Evolutionary conservation across 1,139 yeast species (phyloP), one percentile per base, ranked within the genome.

Genomic region (Taiozyma sp.): DNA sequence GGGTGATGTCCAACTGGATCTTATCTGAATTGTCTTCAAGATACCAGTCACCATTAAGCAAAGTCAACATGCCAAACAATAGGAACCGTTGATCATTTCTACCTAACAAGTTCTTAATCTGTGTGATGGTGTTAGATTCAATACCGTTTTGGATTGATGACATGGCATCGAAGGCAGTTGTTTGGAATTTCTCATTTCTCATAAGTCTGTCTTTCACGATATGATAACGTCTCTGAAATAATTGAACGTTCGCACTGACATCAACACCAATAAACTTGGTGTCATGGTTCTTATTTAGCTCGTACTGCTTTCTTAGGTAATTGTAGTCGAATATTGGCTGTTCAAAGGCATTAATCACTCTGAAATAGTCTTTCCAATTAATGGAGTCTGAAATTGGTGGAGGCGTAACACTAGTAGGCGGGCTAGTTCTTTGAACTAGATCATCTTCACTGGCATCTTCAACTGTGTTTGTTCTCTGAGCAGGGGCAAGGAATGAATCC

Each of bases 71-170:
- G 0, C 99, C 99, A 63, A 92, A 82, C 3, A 95, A 65, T 30
- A 88, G 72, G 63, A 93, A 95, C 53, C 81, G 78, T 50, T 80
- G 75, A 6, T 93, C 93, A 60, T 87, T 88, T 52, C 96, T 73
- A 28, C 99, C 99, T 34, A 92, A 70, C 55, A 93, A 73, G 64
- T 91, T 92, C 62, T 91, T 91, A 52, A 93, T 83, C 43, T 82
- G 75, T 0, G 96, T 87, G 46, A 92, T 80, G 48, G 84, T 78
- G 60, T 82, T 75, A 41, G 70, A 70, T 3, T 61, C 57, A 1
- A 68, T 47, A 28, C 55, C 55, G 6, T 59, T 38, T 28, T 63
- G 50, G 59, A 66, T 61, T 22, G 71, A 64, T 3, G 71, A 57
- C 52, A 67, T 54, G 30, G 72, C 66, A 51, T 69, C 71, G 61